Evolutionary conservation across 805 yeast species (phyloP).

Genomic region (Schwanniomyces occidentalis): DNA sequence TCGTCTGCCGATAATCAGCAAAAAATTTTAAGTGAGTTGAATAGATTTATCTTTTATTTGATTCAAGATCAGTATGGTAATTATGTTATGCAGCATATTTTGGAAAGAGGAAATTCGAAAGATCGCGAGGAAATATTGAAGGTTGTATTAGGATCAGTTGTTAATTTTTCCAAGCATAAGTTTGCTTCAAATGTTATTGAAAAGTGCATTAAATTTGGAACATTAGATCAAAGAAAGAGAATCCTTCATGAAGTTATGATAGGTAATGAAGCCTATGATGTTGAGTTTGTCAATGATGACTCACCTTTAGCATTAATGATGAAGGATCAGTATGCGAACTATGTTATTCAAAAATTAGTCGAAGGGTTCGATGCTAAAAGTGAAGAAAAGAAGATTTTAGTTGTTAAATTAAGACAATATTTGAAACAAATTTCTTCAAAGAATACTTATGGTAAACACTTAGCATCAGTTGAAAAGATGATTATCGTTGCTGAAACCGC

Average conservation of each 20-base stretch:
- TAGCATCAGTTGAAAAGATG: conserved; percentile 79
- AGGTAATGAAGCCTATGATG: conserved; percentile 46
- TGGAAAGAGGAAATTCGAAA: conserved; percentile 71
- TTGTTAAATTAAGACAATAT: conserved; percentile 75
- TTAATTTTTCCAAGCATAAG: conserved; percentile 89
- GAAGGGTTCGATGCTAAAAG: conserved; percentile 67
- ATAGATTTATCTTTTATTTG: conserved; percentile 67
- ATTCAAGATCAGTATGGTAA: conserved; percentile 97
- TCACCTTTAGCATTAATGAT: conserved; percentile 86
- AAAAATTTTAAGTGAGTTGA: conserved; percentile 68
- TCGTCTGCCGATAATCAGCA: conserved; percentile 66
- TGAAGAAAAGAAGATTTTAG: conserved; percentile 65
- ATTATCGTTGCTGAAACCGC: conserved; percentile 56
- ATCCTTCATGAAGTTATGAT: conserved; percentile 69
- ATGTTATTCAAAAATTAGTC: conserved; percentile 92
- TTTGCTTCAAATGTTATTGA: conserved; percentile 98
- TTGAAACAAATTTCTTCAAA: conserved; percentile 67
- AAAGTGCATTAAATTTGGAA: conserved; percentile 80
- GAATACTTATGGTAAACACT: conserved; percentile 74
- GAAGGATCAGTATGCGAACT: conserved; percentile 97
- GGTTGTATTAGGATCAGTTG: conserved; percentile 69
- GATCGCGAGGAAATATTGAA: conserved; percentile 64
- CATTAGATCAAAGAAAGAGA: conserved; percentile 55
- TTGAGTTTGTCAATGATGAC: conserved; percentile 55
- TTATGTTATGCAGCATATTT: conserved; percentile 93